Evolutionary conservation across 1,284 basidiomycete species (phyloP).

Genomic region (Ceratobasidium sp.): DNA sequence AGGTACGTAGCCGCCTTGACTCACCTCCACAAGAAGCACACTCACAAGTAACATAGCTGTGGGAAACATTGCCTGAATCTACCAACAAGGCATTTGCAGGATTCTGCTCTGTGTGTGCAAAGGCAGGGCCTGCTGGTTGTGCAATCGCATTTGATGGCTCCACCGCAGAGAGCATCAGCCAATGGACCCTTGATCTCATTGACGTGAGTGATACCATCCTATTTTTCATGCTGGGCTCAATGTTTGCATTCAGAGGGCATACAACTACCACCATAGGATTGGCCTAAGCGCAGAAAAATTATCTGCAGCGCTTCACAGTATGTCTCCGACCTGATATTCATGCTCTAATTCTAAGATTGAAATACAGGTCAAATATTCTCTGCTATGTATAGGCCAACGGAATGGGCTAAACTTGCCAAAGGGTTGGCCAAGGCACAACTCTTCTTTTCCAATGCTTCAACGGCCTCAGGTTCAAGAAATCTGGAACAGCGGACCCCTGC

Average conservation of each 20-base stretch:
- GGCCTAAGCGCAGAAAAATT: too few species aligned
- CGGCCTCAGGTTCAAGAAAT: too few species aligned
- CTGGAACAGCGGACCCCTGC: not conserved
- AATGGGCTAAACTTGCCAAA: constrained; percentile 24
- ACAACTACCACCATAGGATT: too few species aligned
- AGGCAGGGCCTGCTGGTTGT: constrained; percentile 26
- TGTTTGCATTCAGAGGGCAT: too few species aligned
- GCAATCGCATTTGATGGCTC: constrained; percentile 15
- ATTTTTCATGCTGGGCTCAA: too few species aligned
- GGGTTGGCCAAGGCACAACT: not conserved
- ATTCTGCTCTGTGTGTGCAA: constrained; percentile 21
- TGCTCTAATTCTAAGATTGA: too few species aligned
- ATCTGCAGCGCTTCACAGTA: too few species aligned
- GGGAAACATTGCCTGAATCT: not conserved
- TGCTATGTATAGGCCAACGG: constrained; percentile 28
- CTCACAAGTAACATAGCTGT: not conserved
- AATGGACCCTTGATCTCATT: not conserved
- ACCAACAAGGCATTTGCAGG: constrained; percentile 17
- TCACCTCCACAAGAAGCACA: not conserved
- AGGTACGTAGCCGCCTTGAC: constrained; percentile 1
- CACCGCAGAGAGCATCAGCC: not conserved
- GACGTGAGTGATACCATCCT: not conserved
- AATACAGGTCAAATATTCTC: constrained; percentile 8
- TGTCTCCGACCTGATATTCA: too few species aligned
- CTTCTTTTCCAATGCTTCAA: not conserved